phyloP scores from a whole-genome alignment of 169 alveolate genomes.

The Cryptosporidium tyzzeri region DNA sequence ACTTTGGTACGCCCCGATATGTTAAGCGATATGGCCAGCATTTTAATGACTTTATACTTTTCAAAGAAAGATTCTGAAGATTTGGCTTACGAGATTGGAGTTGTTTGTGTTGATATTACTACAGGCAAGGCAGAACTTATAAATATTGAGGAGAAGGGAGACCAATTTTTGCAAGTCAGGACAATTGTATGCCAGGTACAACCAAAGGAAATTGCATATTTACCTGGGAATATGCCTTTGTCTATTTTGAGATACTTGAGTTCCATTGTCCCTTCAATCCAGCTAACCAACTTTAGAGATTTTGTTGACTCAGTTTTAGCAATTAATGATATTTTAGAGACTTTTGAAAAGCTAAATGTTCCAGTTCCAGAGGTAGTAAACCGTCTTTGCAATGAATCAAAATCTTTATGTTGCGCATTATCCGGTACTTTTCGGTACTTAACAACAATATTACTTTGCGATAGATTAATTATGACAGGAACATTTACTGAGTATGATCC shows the following conservation, averaged over 20 bases:
- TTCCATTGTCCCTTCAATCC: constrained; percentile 49
- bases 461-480: constrained; percentile 58
- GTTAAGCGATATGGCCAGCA: constrained; percentile 79
- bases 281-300: constrained; percentile 58
- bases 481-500: constrained; percentile 51
- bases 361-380: constrained; percentile 47
- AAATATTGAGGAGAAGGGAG: constrained; percentile 83
- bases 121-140: constrained; percentile 80
- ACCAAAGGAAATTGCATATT: constrained; percentile 86
- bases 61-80: constrained; percentile 66
- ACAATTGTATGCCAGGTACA: constrained; percentile 84
- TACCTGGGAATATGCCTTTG: constrained; percentile 77
- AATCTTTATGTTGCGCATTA: constrained; percentile 53
- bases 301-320: constrained; percentile 64
- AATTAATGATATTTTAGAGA: constrained; percentile 41
- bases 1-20: constrained; percentile 89
- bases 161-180: constrained; percentile 69
- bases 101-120: constrained; percentile 87
- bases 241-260: constrained; percentile 51
- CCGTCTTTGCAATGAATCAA: constrained; percentile 27
- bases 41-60: constrained; percentile 51
- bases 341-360: constrained; percentile 30
- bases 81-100: constrained; percentile 83
- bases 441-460: constrained; percentile 65
- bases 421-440: constrained; percentile 63